Evolutionary conservation across 1,139 yeast genomes (phyloP).

Genomic region (Lodderomyces metapsilosis): DNA sequence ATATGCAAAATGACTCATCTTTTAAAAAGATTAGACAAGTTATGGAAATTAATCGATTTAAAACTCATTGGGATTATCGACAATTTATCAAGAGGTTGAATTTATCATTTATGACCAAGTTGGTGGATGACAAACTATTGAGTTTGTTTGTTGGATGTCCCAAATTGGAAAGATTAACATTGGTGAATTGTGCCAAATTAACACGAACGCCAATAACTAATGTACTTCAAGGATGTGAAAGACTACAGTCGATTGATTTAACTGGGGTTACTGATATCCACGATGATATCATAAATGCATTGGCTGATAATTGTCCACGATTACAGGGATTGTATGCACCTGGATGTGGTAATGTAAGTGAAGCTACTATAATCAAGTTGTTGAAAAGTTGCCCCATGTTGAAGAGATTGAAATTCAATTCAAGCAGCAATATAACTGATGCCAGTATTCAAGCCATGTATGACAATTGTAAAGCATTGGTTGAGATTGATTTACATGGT

Average conservation of each 20-base stretch:
- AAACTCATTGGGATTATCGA: conserved; percentile 72
- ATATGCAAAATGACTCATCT: conserved; percentile 56
- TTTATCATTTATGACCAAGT: conserved; percentile 68
- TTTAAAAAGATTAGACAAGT: conserved; percentile 52
- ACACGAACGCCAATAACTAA: conserved; percentile 60
- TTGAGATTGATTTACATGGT: conserved; percentile 86
- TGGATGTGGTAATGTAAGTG: conserved; percentile 70
- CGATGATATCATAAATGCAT: conserved; percentile 68
- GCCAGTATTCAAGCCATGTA: conserved; percentile 64
- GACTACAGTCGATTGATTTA: conserved; percentile 82
- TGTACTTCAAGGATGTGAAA: conserved; percentile 62
- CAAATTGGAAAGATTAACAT: conserved; percentile 78
- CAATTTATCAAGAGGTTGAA: conserved; percentile 76
- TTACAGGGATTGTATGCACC: conserved; percentile 92
- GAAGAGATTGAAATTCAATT: conserved; percentile 79
- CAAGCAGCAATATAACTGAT: conserved; percentile 68
- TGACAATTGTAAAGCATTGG: conserved; percentile 69
- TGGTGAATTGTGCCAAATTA: conserved; percentile 74
- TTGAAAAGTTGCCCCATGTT: conserved; percentile 68
- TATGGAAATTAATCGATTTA: conserved; percentile 47
- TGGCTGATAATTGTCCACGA: conserved; percentile 70
- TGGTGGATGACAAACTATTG: conserved; percentile 62
- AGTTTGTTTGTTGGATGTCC: conserved; percentile 62
- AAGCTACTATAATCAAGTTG: conserved; percentile 60
- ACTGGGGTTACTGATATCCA: conserved; percentile 72